Evolutionary conservation across 2,329 filamentous ascomycete genomes (phyloP), one percentile per base, ranked within the genome.

Genomic region (Escovopsis sp.): DNA sequence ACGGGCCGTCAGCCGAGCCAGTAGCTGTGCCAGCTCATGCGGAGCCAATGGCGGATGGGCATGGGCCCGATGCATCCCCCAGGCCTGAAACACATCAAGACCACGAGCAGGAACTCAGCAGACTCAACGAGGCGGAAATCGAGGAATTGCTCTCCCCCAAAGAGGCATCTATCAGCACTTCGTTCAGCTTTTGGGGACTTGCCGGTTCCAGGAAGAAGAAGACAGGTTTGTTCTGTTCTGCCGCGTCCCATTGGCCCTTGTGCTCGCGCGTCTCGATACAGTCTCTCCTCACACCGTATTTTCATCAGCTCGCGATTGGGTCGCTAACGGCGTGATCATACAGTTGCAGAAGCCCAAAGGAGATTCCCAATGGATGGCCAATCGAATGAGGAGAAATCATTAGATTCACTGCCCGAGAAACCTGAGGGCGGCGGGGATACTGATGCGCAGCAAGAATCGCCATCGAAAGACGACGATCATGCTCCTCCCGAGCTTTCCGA

Each of bases 111-210:
- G 45, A 47, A 18, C 41, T 42, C 35, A 38, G 41, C 18, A 54
- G 63, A 18, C 52, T 64, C 35, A 59, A 54, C 10, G 48, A 57
- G 10, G 60, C 63, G 25, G 53, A 65, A 36, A 49, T 65, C 19
- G 61, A 64, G 34, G 60, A 63, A 43, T 50, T 66, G 14, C 48
- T 65, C 25, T 48, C 53, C 6, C 45, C 47, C 6, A 46, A 48
- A 29, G 48, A 52, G 32, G 51, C 52, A 36, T 45, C 45, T 31
- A 53, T 58, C 37, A 48, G 46, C 29, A 60, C 65, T 38, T 51
- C 65, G 1, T 76, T 74, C 51, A 63, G 63, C 45, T 73, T 74
- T 56, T 76, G 70, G 71, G 66, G 70, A 5, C 35, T 54, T 39
- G 57, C 61, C 33, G 43, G 45, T 15, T 50, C 58, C 38, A 70